A percentile compares a stretch with the other conserved stretches of the same genome.
phyloP scores from a whole-genome alignment of 441 rosid genomes.

The Mallotus japonicus region DNA sequence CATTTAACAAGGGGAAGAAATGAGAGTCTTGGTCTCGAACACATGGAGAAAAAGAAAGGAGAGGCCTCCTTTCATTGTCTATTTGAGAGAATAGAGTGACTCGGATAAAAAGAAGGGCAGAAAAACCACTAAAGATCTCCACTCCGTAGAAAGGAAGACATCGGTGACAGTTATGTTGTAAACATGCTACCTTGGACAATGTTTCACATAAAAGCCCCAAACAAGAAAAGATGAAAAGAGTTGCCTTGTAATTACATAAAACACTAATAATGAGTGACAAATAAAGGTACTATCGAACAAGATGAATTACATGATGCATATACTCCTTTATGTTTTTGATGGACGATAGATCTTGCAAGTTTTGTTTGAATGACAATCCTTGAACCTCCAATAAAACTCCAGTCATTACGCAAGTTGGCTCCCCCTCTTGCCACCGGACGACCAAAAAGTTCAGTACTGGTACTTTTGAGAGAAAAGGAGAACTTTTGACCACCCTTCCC shows the following conservation, averaged over 20 bases:
- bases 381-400: constrained; percentile 69
- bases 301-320: constrained; percentile 70
- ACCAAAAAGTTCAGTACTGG: constrained; percentile 30
- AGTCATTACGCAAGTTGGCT: constrained; percentile 27
- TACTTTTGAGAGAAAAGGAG: constrained; percentile 29
- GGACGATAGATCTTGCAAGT: constrained; percentile 21
- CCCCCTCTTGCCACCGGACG: constrained; percentile 32
- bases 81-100: not conserved
- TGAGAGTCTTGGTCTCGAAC: not conserved
- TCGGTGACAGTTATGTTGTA: not conserved
- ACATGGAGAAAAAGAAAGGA: not conserved
- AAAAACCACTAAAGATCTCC: not conserved
- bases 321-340: constrained; percentile 37
- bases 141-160: not conserved
- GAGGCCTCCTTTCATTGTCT: not conserved
- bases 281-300: not conserved
- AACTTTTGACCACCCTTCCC: constrained; percentile 27
- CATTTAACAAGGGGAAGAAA: not conserved
- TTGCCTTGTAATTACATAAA: too few relatives aligned
- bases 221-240: not conserved
- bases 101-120: not conserved
- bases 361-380: constrained; percentile 35
- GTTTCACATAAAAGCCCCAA: not conserved
- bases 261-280: not conserved
- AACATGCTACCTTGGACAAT: not conserved